phyloP scores from a whole-genome alignment of 257 asterid genomes.

The Solanum raphanifolium region DNA sequence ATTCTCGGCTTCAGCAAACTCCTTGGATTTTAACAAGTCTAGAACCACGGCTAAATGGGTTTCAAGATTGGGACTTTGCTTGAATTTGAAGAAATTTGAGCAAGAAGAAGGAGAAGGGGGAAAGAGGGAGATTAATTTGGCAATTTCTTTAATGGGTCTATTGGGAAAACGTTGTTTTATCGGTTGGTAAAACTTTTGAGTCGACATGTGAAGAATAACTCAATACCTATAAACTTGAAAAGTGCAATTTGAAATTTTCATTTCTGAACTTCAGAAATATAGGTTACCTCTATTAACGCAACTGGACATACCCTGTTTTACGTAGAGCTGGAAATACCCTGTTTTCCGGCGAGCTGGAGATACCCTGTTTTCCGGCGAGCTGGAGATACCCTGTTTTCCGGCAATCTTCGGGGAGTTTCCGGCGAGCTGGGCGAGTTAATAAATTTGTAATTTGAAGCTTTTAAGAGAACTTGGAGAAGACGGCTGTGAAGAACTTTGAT shows the following conservation, averaged over 20 bases:
- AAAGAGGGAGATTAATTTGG: not conserved
- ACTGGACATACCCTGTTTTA: too few relatives aligned
- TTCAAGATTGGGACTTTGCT: conserved; percentile 42
- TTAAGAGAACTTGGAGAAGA: not conserved
- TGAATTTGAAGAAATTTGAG: conserved; percentile 46
- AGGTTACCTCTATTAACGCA: not conserved
- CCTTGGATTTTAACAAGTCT: conserved; percentile 38
- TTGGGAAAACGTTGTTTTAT: conserved; percentile 15
- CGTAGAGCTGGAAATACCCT: too few relatives aligned
- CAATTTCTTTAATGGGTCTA: not conserved
- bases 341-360: too few relatives aligned
- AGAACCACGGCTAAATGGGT: conserved; percentile 15
- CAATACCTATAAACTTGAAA: too few relatives aligned
- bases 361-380: too few relatives aligned
- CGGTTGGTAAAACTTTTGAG: conserved; percentile 23
- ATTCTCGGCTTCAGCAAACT: conserved; percentile 48
- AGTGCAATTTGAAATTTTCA: not conserved
- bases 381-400: too few relatives aligned
- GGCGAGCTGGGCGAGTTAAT: too few relatives aligned
- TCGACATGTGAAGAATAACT: conserved; percentile 27
- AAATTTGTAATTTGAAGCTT: too few relatives aligned
- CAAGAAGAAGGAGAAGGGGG: conserved; percentile 35
- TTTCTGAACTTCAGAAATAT: too few relatives aligned
- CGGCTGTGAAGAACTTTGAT: not conserved
- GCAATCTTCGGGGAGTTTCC: too few relatives aligned